Base-by-base conservation (phyloP, 257 asterid species). In the Solanum pimpinellifolium region DNA sequence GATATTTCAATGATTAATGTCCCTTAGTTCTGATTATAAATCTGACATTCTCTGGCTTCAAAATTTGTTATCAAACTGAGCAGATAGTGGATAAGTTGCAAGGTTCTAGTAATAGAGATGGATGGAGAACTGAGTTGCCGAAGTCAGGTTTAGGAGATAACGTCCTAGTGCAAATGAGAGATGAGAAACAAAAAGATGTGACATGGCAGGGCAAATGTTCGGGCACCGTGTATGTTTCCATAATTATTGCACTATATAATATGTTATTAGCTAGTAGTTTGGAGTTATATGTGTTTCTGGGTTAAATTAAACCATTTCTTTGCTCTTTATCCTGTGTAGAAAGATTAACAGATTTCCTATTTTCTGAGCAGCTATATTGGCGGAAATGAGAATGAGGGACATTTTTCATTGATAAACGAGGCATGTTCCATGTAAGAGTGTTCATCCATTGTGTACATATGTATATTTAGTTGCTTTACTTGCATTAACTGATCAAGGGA, bases 151-250 rank as follows among this genome's bases (percentile, higher is more conserved):
- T 95, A 89, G 99, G 99, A 87, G 91, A 62, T 82, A 94, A 89
- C 90, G 97, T 95, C 85, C 88, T 96, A n/a, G 89, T 89, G 91
- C 90, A 91, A 87, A 89, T 97, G 99, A 94, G 92, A 90, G 91
- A 90, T 56, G 98, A 93, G 93, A 97, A 97, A 91, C 93, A 87
- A 88, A 96, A 97, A 66, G 99, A 97, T 85, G 97, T 70, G 85
- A 91, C 86, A 9, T 97, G 99, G 99, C 97, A 97, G 92, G 99
- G 99, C 66, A 97, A 91, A 90, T 97, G 99, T 90, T 97, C 99
- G 83, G 99, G 99, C 89, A 96, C 99, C 93, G 98, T 97, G 99
- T 96, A 97, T 86, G 99, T 97, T 88, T 84, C 59, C 82, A 25
- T 56, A 68, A 31, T 49, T 49, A 20, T 49, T 47, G 85, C 85